Conservation (phyloP, 2,329 filamentous ascomycete genomes). For the Leptosphaerulina australis region DNA sequence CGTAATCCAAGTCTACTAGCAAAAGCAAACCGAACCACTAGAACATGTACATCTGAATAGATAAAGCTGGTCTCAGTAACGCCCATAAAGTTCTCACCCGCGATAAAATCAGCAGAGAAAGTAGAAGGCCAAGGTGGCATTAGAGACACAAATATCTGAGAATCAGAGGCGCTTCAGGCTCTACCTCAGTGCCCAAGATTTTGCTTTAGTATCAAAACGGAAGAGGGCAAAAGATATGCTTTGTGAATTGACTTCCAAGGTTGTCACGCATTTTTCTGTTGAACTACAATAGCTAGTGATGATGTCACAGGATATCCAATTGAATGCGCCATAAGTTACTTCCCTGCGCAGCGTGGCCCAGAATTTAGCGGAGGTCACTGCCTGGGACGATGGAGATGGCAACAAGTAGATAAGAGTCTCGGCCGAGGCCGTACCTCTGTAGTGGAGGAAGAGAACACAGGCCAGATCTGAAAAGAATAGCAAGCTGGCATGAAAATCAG, state of each 20-base stretch:
- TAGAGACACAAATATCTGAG: neutral
- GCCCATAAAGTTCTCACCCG: conserved; percentile 7
- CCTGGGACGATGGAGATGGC: conserved; percentile 2
- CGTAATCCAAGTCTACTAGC: neutral
- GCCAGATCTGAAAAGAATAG: neutral
- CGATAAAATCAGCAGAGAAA: conserved; percentile 1
- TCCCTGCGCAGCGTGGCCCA: conserved; percentile 19
- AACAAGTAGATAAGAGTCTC: conserved; percentile 17
- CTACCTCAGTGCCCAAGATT: conserved; percentile 9
- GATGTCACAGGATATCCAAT: conserved; percentile 1
- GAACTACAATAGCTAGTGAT: too few relatives aligned
- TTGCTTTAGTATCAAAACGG: neutral
- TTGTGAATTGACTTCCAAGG: conserved; percentile 1
- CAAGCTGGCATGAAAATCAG: neutral
- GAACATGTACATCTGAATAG: neutral
- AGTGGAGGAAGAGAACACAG: neutral
- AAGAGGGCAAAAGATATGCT: conserved; percentile 19
- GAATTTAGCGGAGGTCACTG: conserved; percentile 19
- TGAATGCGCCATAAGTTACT: conserved; percentile 10
- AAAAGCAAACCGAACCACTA: neutral
- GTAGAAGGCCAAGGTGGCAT: neutral
- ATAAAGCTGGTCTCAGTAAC: neutral
- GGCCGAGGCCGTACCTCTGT: conserved; percentile 9
- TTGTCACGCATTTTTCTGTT: neutral
- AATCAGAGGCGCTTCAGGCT: neutral